A percentile compares a stretch with the other conserved stretches of the same genome.
These are phyloP conservation scores for Neoboletus subvelutipes DNA, from an alignment of 768 basidiomycete genomes.

Conservation along the genomic window DNA sequence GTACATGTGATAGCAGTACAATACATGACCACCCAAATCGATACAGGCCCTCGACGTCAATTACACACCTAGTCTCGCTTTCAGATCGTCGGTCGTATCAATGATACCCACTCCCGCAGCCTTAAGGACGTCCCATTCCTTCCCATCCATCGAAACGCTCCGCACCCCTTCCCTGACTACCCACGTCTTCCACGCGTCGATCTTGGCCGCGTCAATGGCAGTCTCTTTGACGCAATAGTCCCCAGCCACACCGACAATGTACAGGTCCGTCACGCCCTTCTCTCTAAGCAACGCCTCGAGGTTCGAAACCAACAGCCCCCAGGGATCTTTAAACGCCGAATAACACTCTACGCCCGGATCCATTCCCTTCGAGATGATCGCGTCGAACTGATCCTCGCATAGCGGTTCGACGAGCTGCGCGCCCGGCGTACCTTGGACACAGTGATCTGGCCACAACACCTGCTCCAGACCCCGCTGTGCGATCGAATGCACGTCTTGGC, in stretches of 20 bases:
- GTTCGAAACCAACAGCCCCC: conserved; percentile 46
- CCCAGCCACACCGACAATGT: conserved; percentile 67
- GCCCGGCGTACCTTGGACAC: conserved; percentile 59
- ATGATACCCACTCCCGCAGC: conserved; percentile 36
- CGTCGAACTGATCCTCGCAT: conserved; percentile 39
- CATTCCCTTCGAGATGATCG: conserved; percentile 53
- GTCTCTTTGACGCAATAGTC: conserved; percentile 75
- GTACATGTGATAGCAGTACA: neutral
- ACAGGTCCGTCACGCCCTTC: conserved; percentile 53
- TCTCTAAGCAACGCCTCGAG: conserved; percentile 44
- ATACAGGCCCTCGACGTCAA: neutral
- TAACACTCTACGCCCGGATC: conserved; percentile 70
- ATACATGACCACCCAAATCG: neutral
- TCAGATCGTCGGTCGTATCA: conserved; percentile 31
- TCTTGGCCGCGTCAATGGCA: conserved; percentile 51
- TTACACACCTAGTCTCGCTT: conserved; percentile 20
- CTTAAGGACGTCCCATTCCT: conserved; percentile 39
- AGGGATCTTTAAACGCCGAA: conserved; percentile 71
- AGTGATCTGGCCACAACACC: conserved; percentile 81
- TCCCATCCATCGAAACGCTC: conserved; percentile 36
- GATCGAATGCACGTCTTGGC: conserved; percentile 19
- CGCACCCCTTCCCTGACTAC: conserved; percentile 49
- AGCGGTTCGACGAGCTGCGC: conserved; percentile 60
- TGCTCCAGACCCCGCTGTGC: conserved; percentile 40
- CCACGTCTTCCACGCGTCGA: conserved; percentile 48